Base-by-base conservation (phyloP, 345 rosid species). In the Eucalyptus brandiana region DNA sequence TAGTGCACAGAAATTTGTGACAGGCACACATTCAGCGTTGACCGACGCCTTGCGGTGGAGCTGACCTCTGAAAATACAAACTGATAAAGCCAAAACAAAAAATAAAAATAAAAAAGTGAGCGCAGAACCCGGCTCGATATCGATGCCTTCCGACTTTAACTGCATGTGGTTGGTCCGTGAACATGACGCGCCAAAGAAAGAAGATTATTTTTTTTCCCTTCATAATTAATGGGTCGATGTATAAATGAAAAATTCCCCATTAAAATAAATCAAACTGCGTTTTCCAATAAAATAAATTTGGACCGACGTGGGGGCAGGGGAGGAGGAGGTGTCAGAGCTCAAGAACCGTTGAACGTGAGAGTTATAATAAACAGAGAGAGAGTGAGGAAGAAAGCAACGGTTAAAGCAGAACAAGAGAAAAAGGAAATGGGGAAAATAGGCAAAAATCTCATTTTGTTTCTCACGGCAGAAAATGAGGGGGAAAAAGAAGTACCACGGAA, bases 401-500 rank as follows among this genome's bases (percentile, higher is more conserved):
- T 86, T 26, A 86, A 86, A 48, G 56, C 56, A 50, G 26, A 86
- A 8, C 56, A 48, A 47, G 45, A 13, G 12, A 56, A 87, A 62
- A 16, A 5, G 19, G 23, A 26, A 47, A 88, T 42, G 8, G 49
- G 69, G 12, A 87, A 87, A 87, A 58, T 19, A 58, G n/a, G 32
- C 44, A 21, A 28, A 26, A 23, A 32, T 87, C 76, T 65, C 76
- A n/a, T n/a, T 65, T 76, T 37, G 42, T 40, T 87, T 81, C 45
- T 9, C 45, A 26, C 50, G 28, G 34, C 56, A 16, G 88, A 13
- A 42, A 23, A 53, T 32, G 24, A 58, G 51, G 54, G 48, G 32
- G 56, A 87, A 37, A 34, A 65, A 47, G 51, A 89, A 51, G 92
- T 90, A 90, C 92, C 90, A 90, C 92, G 92, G 92, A 90, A 76